Conservation (phyloP, 2,329 filamentous ascomycete genomes). For the Bipolaris sorokiniana region DNA sequence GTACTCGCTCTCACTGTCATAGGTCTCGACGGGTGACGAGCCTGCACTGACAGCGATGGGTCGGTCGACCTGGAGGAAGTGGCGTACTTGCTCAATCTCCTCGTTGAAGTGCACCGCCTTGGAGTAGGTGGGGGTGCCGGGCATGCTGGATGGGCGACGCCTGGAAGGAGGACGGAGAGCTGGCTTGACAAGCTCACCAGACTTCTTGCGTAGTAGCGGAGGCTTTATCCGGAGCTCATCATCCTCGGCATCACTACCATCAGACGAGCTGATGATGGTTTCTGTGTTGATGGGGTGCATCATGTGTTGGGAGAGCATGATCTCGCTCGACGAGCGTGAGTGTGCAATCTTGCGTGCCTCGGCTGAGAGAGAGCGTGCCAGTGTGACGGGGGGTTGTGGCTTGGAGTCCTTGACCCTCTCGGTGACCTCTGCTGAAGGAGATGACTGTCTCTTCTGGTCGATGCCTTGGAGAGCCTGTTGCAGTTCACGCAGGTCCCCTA, state of each 20-base stretch:
- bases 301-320: slow-evolving; percentile 55
- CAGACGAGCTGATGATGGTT: slow-evolving; percentile 52
- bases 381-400: slow-evolving; percentile 25
- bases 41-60: slow-evolving; percentile 95
- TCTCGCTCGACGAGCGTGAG: slow-evolving; percentile 65
- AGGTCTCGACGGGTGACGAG: slow-evolving; percentile 86
- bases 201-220: slow-evolving; percentile 97
- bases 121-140: slow-evolving; percentile 91
- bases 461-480: slow-evolving; percentile 84
- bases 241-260: slow-evolving; percentile 62
- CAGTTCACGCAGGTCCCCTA: slow-evolving; percentile 66
- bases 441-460: slow-evolving; percentile 67
- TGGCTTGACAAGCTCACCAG: slow-evolving; percentile 91
- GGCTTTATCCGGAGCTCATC: slow-evolving; percentile 71
- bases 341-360: slow-evolving; percentile 67
- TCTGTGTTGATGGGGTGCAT: slow-evolving; percentile 53
- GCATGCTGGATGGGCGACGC: slow-evolving; percentile 91
- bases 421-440: slow-evolving; percentile 54
- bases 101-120: slow-evolving; percentile 99
- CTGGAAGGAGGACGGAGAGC: slow-evolving; percentile 81
- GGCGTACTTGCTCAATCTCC: slow-evolving; percentile 91
- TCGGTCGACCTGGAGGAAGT: slow-evolving; percentile 92
- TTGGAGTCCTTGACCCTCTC: slow-evolving; percentile 23
- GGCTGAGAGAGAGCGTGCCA: slow-evolving; percentile 53
- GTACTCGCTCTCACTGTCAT: slow-evolving; percentile 87